Percentiles rank a stretch among this genome's conserved stretches.
Conservation (phyloP, 2,329 filamentous ascomycete genomes). For the Nemania serpens region DNA sequence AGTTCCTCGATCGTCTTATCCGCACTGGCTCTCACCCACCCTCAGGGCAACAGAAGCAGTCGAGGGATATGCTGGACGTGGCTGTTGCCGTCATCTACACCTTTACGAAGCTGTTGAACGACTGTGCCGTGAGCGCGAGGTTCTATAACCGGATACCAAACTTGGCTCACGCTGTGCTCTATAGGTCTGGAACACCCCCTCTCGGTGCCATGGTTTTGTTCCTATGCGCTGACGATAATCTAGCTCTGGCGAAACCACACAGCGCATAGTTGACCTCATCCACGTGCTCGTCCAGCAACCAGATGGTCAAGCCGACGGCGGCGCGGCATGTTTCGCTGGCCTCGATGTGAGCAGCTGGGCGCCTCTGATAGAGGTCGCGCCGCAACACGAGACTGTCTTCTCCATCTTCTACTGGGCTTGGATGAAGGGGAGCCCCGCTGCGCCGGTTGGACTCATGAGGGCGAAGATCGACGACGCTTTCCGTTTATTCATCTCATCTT, state of each 20-base stretch:
- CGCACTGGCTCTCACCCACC: slow-evolving; percentile 52
- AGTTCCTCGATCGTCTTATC: slow-evolving; percentile 67
- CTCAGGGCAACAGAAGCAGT: slow-evolving; percentile 48
- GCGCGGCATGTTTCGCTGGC: slow-evolving; percentile 42
- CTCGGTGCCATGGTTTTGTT: background rate
- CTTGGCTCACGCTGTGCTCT: slow-evolving; percentile 57
- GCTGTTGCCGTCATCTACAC: slow-evolving; percentile 67
- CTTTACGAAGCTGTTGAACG: slow-evolving; percentile 62
- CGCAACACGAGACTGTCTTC: slow-evolving; percentile 57
- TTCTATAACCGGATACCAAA: slow-evolving; percentile 58
- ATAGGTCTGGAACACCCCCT: slow-evolving; percentile 33
- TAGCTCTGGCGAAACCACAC: slow-evolving; percentile 59
- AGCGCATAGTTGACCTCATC: slow-evolving; percentile 61
- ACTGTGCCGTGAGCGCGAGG: slow-evolving; percentile 47
- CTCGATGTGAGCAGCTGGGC: slow-evolving; percentile 56
- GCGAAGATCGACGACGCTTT: slow-evolving; percentile 54
- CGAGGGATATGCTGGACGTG: slow-evolving; percentile 65
- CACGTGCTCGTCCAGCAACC: slow-evolving; percentile 58
- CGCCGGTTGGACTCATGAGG: slow-evolving; percentile 36
- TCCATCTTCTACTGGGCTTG: slow-evolving; percentile 62
- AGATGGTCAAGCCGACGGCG: slow-evolving; percentile 50
- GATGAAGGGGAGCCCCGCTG: slow-evolving; percentile 51
- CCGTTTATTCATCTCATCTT: slow-evolving; percentile 44
- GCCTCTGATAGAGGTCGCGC: slow-evolving; percentile 61
- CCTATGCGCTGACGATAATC: background rate